Evolutionary conservation across 306 rosid species (phyloP).

Genomic region (Corylus avellana): DNA sequence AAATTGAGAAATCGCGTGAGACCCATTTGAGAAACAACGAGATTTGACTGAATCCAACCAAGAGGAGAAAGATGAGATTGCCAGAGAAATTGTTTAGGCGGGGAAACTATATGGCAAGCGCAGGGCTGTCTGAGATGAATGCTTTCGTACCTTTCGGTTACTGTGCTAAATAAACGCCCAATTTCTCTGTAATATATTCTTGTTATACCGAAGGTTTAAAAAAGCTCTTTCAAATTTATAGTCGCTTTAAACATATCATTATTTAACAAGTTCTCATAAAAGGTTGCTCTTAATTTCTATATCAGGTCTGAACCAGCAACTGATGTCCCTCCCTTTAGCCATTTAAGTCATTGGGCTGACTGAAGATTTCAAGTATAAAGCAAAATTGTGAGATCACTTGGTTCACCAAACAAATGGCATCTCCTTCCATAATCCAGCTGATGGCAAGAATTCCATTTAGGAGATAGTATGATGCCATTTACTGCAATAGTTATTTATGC

Average conservation of each 20-base stretch:
- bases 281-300: too few species aligned
- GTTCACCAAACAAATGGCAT: not conserved
- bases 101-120: not conserved
- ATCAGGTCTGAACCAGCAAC: not conserved
- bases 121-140: not conserved
- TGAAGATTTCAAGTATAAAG: not conserved
- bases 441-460: not conserved
- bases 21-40: conserved; percentile 38
- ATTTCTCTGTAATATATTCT: too few species aligned
- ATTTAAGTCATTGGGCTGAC: not conserved
- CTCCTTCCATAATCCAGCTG: not conserved
- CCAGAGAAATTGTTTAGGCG: not conserved
- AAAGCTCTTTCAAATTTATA: too few species aligned
- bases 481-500: not conserved
- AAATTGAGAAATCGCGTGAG: conserved; percentile 19
- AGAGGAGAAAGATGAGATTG: not conserved
- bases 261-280: too few species aligned
- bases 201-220: too few species aligned
- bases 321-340: too few species aligned
- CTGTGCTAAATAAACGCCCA: too few species aligned
- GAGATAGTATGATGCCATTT: not conserved
- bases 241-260: not conserved
- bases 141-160: too few species aligned
- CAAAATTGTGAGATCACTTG: not conserved
- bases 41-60: not conserved